Percentiles rank a stretch among this genome's conserved stretches.
phyloP scores from a whole-genome alignment of 2,329 filamentous ascomycete species.

The Colletotrichum gloeosporioides region DNA sequence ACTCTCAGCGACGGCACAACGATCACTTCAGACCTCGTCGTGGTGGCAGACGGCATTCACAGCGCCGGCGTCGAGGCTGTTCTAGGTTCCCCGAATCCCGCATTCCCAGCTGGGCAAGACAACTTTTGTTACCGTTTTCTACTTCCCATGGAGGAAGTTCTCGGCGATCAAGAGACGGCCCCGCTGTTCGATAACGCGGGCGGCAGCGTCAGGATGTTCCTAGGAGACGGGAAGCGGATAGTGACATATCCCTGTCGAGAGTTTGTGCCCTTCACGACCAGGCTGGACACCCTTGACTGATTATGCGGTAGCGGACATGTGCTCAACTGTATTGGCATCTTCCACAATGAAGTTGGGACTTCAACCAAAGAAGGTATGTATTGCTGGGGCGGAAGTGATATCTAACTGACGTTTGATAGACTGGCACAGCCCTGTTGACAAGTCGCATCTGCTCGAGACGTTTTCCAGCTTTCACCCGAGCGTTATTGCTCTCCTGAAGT shows the following conservation, averaged over 20 bases:
- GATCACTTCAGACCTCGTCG: conserved; percentile 40
- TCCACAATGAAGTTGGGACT: conserved; percentile 28
- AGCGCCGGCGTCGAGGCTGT: conserved; percentile 33
- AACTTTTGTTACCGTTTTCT: conserved; percentile 44
- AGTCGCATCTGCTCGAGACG: conserved; percentile 29
- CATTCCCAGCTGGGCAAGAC: conserved; percentile 30
- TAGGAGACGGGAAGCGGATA: conserved; percentile 26
- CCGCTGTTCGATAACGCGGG: conserved; percentile 20
- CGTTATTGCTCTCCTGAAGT: conserved; percentile 32
- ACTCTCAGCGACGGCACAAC: conserved; percentile 31
- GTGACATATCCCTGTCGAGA: conserved; percentile 39
- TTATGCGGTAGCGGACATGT: conserved; percentile 17
- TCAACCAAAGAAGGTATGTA: conserved; percentile 1
- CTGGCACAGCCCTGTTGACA: conserved; percentile 27
- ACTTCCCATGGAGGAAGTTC: conserved; percentile 34
- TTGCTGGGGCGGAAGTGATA: not conserved
- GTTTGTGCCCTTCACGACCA: conserved; percentile 22
- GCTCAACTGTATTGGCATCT: conserved; percentile 40
- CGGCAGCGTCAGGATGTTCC: conserved; percentile 16
- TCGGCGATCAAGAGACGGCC: conserved; percentile 29
- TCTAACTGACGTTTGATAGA: not conserved
- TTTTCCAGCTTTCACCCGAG: conserved; percentile 33
- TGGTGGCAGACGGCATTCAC: conserved; percentile 52
- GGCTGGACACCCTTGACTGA: too few relatives aligned
- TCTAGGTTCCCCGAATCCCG: conserved; percentile 30